Percentiles rank a stretch among this genome's conserved stretches.
Evolutionary conservation across 2,329 filamentous ascomycete genomes (phyloP).

Genomic region (Epichloe aotearoae): DNA sequence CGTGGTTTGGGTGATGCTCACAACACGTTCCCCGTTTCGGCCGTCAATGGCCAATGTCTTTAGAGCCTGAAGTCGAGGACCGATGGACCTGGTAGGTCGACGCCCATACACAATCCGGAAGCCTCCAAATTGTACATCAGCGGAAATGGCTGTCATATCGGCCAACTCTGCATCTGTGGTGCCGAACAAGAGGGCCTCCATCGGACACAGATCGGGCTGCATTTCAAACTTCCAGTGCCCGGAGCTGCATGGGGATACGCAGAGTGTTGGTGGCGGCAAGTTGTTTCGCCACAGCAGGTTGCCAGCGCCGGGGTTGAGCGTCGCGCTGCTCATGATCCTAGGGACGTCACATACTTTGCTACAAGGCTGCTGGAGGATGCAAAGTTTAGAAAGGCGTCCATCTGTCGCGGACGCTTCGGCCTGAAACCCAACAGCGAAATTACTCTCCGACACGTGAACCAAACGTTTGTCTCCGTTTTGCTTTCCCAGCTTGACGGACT

Average conservation of each 20-base stretch:
- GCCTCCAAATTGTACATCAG: background rate
- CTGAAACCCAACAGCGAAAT: background rate
- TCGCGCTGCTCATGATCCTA: background rate
- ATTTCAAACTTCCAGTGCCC: background rate
- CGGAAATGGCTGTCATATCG: background rate
- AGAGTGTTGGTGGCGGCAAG: background rate
- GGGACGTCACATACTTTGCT: background rate
- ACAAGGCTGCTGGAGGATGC: background rate
- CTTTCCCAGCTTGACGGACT: background rate
- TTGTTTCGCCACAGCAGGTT: background rate
- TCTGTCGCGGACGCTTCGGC: background rate
- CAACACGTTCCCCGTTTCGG: background rate
- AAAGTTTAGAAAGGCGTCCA: background rate
- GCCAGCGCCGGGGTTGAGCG: background rate
- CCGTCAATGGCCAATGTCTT: background rate
- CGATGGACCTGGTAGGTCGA: background rate
- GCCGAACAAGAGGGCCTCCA: background rate
- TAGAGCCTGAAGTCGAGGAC: background rate
- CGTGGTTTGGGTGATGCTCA: background rate
- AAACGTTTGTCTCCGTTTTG: conserved; percentile 1
- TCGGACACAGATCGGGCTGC: background rate
- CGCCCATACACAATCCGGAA: background rate
- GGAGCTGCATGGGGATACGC: background rate
- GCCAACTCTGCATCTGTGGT: background rate
- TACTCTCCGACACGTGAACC: background rate